Base-by-base conservation (phyloP, 495 filamentous ascomycete genomes). In the Viridothelium virens region DNA sequence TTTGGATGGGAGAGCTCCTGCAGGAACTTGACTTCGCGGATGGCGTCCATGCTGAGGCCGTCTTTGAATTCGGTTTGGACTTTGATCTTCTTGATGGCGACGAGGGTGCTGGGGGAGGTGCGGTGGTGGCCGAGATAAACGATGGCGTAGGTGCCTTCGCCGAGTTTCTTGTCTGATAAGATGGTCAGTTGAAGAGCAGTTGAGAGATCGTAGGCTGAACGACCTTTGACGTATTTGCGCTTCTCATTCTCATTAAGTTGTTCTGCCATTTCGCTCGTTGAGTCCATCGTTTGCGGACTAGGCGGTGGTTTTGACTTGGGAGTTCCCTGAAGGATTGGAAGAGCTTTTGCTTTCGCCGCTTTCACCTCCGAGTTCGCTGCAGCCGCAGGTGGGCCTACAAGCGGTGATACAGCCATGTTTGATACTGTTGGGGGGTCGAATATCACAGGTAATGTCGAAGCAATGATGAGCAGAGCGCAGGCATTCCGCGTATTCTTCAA, bases 41-140 rank as follows among this genome's bases (percentile, higher is more conserved):
- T 87, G 16, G 93, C 90, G 76, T 99, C 95, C 80, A 92, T 90
- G 14, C 90, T 85, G 70, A 99, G 84, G 65, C 95, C 95, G 74
- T 96, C 92, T 71, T 81, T 82, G 71, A 82, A 86, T 72, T 96
- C 91, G 14, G 87, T 84, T 72, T 92, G 91, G 70, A 96, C 83
- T 76, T 97, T 97, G 80, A 99, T 96, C 79, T 97, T 97, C 74
- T 99, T 99, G 75, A 99, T 97, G 65, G 95, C 95, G 56, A 99
- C 89, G 34, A 84, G 80, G 10, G 82, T 79, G 16, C 82, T 80
- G 0, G 89, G 87, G 69, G 92, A 85, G 46, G 81, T 74, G 62
- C 84, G 83, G 50, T 91, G 80, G 75, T 91, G 89, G 61, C 91
- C 95, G 16, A 90, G 84, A 81, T 90, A 97, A 68, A 99, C 95